phyloP scores from a whole-genome alignment of 2,329 filamentous ascomycete species.

The Penicillium paneum region DNA sequence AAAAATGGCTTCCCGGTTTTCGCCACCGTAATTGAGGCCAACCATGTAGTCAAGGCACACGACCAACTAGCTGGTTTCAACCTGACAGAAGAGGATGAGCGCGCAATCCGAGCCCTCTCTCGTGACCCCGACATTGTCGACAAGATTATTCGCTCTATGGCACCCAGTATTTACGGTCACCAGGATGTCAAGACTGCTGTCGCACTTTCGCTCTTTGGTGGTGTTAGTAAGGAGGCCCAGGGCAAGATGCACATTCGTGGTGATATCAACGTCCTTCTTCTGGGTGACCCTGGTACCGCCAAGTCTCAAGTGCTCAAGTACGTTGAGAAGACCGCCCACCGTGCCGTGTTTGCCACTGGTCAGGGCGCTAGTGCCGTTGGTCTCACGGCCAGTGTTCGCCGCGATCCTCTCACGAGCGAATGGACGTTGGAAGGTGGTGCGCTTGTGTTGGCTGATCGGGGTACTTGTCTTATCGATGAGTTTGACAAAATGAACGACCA shows the following conservation, averaged over 20 bases:
- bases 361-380: conserved; percentile 96
- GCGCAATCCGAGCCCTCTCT: conserved; percentile 80
- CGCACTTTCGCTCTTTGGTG: conserved; percentile 89
- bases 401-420: conserved; percentile 91
- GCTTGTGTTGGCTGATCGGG: conserved; percentile 88
- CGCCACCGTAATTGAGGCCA: conserved; percentile 94
- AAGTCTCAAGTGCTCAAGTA: conserved; percentile 98
- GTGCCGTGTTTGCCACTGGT: conserved; percentile 94
- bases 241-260: conserved; percentile 89
- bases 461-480: conserved; percentile 94
- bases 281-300: conserved; percentile 95
- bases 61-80: conserved; percentile 96
- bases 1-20: conserved; percentile 98
- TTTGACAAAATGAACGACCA: conserved; percentile 99
- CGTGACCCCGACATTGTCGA: conserved; percentile 89
- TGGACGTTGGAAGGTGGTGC: conserved; percentile 98
- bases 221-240: conserved; percentile 85
- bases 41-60: conserved; percentile 94
- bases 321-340: conserved; percentile 93
- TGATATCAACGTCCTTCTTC: conserved; percentile 94
- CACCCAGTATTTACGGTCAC: conserved; percentile 96
- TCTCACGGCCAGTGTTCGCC: conserved; percentile 93
- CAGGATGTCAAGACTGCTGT: conserved; percentile 96
- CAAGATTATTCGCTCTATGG: conserved; percentile 88
- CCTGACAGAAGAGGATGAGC: conserved; percentile 91